phyloP scores from a whole-genome alignment of 148 eudicot genomes.

The Rhododendron henanense region DNA sequence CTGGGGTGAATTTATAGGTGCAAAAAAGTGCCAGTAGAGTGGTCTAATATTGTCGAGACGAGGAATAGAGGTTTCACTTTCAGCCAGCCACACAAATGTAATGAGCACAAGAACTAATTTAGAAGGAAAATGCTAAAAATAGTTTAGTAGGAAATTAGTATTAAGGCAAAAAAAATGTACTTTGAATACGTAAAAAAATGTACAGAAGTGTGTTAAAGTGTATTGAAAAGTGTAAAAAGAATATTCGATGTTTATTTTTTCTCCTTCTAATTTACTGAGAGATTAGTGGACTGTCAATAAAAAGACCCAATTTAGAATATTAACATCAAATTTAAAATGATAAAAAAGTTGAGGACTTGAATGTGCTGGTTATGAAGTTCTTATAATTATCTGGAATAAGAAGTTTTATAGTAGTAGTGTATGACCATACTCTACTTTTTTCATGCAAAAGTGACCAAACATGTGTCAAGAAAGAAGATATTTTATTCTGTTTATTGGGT shows the following conservation, averaged over 20 bases:
- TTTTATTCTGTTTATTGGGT: not conserved
- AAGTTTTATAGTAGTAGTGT: not conserved
- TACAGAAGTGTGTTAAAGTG: too few relatives aligned
- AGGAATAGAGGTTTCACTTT: too few relatives aligned
- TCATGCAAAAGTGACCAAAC: not conserved
- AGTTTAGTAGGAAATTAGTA: too few relatives aligned
- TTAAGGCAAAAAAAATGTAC: too few relatives aligned
- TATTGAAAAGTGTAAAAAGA: too few relatives aligned
- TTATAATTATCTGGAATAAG: not conserved
- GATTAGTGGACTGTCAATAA: too few relatives aligned
- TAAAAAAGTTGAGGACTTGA: not conserved
- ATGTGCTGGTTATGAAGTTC: not conserved
- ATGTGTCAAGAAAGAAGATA: not conserved
- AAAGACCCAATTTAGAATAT: too few relatives aligned
- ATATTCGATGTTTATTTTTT: too few relatives aligned
- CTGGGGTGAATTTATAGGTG: constrained; percentile 37
- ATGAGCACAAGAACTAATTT: not conserved
- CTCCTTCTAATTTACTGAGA: too few relatives aligned
- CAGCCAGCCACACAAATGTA: too few relatives aligned
- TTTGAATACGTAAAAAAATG: too few relatives aligned
- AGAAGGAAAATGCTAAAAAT: too few relatives aligned
- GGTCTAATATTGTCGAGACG: not conserved
- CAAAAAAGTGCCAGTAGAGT: not conserved
- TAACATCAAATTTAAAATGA: not conserved
- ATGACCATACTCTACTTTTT: not conserved